Evolutionary conservation across 495 filamentous ascomycete species (phyloP).

Genomic region (Tuber umbilicatum): DNA sequence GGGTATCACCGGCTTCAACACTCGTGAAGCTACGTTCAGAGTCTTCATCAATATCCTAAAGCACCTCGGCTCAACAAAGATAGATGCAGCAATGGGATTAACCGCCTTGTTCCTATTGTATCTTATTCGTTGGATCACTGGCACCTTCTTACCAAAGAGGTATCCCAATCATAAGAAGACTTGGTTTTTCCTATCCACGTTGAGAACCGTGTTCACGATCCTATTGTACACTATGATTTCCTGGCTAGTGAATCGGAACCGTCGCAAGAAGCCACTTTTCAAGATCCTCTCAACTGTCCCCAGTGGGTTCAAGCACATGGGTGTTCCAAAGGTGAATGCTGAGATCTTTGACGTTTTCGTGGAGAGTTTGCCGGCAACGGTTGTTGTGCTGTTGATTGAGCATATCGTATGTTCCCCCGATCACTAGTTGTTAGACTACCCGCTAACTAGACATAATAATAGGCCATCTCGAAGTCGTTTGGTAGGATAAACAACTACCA

Average conservation of each 20-base stretch:
- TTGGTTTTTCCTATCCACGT: constrained; percentile 82
- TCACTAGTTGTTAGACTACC: neutral
- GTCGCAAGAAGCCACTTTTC: constrained; percentile 52
- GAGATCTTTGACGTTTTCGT: constrained; percentile 58
- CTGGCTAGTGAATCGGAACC: constrained; percentile 65
- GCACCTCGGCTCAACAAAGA: constrained; percentile 56
- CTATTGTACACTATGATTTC: constrained; percentile 89
- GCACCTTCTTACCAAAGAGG: constrained; percentile 56
- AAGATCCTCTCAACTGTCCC: constrained; percentile 70
- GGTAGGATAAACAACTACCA: constrained; percentile 95
- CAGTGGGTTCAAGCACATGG: constrained; percentile 49
- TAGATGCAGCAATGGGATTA: constrained; percentile 87
- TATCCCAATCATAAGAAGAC: constrained; percentile 63
- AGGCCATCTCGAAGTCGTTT: constrained; percentile 92
- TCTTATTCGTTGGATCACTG: constrained; percentile 63
- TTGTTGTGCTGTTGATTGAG: constrained; percentile 93
- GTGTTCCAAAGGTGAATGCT: constrained; percentile 42
- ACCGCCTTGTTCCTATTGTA: constrained; percentile 80
- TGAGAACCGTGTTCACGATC: constrained; percentile 88
- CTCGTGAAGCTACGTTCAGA: constrained; percentile 69
- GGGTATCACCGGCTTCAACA: constrained; percentile 67
- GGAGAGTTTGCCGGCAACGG: constrained; percentile 63
- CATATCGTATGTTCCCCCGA: constrained; percentile 54
- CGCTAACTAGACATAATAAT: neutral
- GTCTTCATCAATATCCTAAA: constrained; percentile 86